Evolutionary conservation across 805 yeast species (phyloP), one percentile per base, ranked within the genome.

Genomic region (Teunomyces cretensis): DNA sequence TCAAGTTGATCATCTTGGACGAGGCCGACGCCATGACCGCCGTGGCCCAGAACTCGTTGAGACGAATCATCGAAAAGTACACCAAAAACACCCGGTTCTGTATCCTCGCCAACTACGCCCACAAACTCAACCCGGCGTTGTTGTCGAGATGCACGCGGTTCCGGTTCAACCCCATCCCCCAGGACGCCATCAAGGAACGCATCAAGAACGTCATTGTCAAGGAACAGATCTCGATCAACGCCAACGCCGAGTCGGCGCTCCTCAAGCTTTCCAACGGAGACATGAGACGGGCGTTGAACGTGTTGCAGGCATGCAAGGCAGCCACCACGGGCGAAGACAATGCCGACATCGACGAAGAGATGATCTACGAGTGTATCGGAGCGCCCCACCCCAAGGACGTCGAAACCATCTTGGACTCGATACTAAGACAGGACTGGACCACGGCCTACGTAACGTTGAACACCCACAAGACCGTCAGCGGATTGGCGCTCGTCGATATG

Each of bases 21-120:
- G 98, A 92, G 69, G 97, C 97, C 0, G 97, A 87, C 65, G 88
- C 94, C n/a, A 86, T 87, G 95, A 86, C 94, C 1, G 81, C 84
- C 47, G 89, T 83, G 22, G 94, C 95, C 1, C 94, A 87, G 61
- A 87, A 88, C 61, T 90, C 94, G 1, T 69, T 87, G 51, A 76
- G 95, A 67, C 70, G 95, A 55, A 82, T 84, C 57, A 92, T 92
- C 61, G 98, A 92, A 62, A 89, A 87, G 60, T 92, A 90, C 61
- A 89, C 97, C 16, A 86, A 88, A 57, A 91, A 90, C 64, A 89
- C 97, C n/a, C 77, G 98, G 51, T 92, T 92, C 64, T 91, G 97
- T 68, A 89, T 94, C 38, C 73, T 94, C 58, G 98, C 99, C 39
- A 94, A 94, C 64, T 94, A 94, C 69, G 84, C 97, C 2, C 97